Conservation (phyloP, 805 yeast genomes). For the Saccharomyces eubayanus region DNA sequence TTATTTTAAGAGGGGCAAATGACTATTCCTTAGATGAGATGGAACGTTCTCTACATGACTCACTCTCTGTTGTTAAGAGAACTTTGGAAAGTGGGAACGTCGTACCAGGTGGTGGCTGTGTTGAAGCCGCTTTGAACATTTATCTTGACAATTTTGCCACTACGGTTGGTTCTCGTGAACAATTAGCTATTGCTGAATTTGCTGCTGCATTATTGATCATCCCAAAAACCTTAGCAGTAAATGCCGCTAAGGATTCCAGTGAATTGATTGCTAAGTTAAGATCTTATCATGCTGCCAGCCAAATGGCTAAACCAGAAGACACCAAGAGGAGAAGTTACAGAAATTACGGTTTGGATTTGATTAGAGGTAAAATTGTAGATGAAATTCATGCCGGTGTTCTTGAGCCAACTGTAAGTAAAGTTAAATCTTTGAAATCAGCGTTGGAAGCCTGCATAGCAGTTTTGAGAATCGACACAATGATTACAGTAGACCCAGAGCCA, state of each 20-base stretch:
- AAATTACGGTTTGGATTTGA: slow-evolving; percentile 86
- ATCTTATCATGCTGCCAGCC: slow-evolving; percentile 93
- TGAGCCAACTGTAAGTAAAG: slow-evolving; percentile 90
- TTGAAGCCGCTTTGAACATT: slow-evolving; percentile 89
- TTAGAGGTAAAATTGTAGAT: slow-evolving; percentile 86
- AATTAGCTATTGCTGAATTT: slow-evolving; percentile 95
- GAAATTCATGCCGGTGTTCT: slow-evolving; percentile 78
- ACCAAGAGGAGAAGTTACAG: slow-evolving; percentile 75
- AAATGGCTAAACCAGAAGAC: slow-evolving; percentile 77
- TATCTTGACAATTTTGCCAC: slow-evolving; percentile 96
- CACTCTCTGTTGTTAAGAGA: slow-evolving; percentile 88
- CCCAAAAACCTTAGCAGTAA: slow-evolving; percentile 93
- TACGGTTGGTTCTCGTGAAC: slow-evolving; percentile 95
- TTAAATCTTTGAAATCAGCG: slow-evolving; percentile 89
- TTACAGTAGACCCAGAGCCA: slow-evolving; percentile 92
- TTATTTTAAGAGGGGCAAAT: slow-evolving; percentile 90
- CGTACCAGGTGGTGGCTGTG: slow-evolving; percentile 99
- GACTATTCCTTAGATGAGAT: slow-evolving; percentile 94
- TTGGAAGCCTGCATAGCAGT: slow-evolving; percentile 97
- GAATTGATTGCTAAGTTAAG: slow-evolving; percentile 92
- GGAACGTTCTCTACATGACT: slow-evolving; percentile 95
- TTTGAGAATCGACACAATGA: slow-evolving; percentile 95
- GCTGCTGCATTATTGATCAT: slow-evolving; percentile 82
- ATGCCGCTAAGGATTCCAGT: slow-evolving; percentile 95
- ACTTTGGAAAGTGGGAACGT: slow-evolving; percentile 89